Conservation (phyloP, 148 eudicot genomes). For the Fallopia convolvulus region DNA sequence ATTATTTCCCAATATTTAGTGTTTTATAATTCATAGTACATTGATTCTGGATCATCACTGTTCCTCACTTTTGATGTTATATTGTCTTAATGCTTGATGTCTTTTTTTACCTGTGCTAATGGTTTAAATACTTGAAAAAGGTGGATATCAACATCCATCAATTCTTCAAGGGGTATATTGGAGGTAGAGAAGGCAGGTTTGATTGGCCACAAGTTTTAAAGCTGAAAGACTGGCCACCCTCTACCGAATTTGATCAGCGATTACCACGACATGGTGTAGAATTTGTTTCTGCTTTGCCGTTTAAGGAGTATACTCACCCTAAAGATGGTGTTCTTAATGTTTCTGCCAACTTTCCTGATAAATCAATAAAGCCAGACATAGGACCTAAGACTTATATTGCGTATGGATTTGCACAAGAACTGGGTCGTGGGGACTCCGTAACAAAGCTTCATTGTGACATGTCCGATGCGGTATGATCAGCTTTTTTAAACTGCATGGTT, state of each 20-base stretch:
- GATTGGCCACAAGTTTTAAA: slow-evolving; percentile 57
- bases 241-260: slow-evolving; percentile 40
- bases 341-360: slow-evolving; percentile 36
- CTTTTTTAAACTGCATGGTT: background rate
- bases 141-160: slow-evolving; percentile 42
- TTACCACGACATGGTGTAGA: slow-evolving; percentile 63
- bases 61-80: background rate
- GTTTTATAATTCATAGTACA: background rate
- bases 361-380: slow-evolving; percentile 44
- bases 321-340: slow-evolving; percentile 38
- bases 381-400: slow-evolving; percentile 74
- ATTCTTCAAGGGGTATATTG: slow-evolving; percentile 46
- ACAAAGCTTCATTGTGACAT: slow-evolving; percentile 61
- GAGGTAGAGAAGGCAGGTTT: slow-evolving; percentile 14
- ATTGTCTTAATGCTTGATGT: background rate
- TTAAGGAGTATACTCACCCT: slow-evolving; percentile 64
- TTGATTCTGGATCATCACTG: background rate
- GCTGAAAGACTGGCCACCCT: slow-evolving; percentile 67
- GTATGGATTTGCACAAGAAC: slow-evolving; percentile 57
- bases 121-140: slow-evolving; percentile 17
- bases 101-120: background rate
- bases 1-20: background rate
- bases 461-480: slow-evolving; percentile 56
- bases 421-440: slow-evolving; percentile 71
- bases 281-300: slow-evolving; percentile 62